phyloP scores from a whole-genome alignment of 495 filamentous ascomycete genomes.

The Podospora tetraspora region DNA sequence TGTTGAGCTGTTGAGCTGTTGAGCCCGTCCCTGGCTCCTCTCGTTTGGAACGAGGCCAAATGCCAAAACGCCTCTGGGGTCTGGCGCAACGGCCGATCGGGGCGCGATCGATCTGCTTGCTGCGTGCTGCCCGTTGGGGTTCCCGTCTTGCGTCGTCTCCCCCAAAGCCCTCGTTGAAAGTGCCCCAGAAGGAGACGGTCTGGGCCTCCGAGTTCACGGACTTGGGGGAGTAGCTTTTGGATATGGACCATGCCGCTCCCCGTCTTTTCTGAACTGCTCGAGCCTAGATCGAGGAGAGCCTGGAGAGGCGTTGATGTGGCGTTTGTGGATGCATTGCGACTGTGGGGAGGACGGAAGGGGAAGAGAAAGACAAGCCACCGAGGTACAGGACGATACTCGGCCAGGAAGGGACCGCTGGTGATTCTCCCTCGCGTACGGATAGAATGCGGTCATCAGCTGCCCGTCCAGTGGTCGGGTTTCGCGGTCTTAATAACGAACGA shows the following conservation, averaged over 20 bases:
- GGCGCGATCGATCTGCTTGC: neutral
- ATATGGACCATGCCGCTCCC: neutral
- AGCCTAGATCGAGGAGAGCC: neutral
- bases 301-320: neutral
- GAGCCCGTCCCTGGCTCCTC: neutral
- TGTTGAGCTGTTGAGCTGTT: no score
- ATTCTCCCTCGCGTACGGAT: neutral
- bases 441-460: neutral
- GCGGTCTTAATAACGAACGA: neutral
- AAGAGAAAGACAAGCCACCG: conserved; percentile 10
- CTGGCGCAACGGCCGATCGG: neutral
- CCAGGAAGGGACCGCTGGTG: conserved; percentile 3
- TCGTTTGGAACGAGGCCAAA: neutral
- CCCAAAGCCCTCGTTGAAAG: neutral
- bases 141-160: neutral
- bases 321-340: neutral
- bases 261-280: no score
- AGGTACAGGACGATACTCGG: neutral
- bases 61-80: neutral
- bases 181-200: neutral
- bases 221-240: neutral
- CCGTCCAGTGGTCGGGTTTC: neutral
- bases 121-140: neutral
- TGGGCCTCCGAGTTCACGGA: neutral
- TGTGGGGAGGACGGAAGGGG: neutral